Percentiles rank a stretch among this genome's conserved stretches.
Conservation (phyloP, 1,284 basidiomycete genomes). For the Apiotrichum sp. region DNA sequence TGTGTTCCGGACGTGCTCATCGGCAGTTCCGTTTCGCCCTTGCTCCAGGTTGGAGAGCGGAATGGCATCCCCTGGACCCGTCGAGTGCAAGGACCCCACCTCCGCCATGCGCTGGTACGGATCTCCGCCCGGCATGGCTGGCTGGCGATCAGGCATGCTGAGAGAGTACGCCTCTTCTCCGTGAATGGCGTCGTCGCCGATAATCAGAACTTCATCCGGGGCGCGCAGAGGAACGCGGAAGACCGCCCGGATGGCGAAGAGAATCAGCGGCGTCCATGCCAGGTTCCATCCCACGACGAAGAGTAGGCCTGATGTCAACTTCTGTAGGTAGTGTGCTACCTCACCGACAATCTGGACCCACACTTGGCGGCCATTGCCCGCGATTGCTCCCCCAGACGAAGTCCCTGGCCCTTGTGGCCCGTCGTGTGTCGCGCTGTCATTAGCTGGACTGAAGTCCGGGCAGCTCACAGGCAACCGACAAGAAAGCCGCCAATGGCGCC, state of each 20-base stretch:
- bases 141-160: constrained; percentile 4
- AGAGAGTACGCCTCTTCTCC: constrained; percentile 21
- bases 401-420: constrained; percentile 15
- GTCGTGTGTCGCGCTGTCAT: constrained; percentile 11
- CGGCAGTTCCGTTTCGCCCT: too few species aligned
- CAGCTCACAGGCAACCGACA: constrained; percentile 13
- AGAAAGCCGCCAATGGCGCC: constrained; percentile 15
- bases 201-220: constrained; percentile 8
- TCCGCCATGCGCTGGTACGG: background rate
- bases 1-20: too few species aligned
- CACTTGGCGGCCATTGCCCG: constrained; percentile 15
- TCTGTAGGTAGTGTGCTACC: too few species aligned
- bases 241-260: constrained; percentile 7
- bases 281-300: constrained; percentile 18
- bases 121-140: background rate
- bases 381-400: constrained; percentile 16
- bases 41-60: background rate
- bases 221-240: constrained; percentile 16
- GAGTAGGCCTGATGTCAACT: constrained; percentile 2
- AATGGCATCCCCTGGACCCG: background rate
- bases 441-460: background rate
- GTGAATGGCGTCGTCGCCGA: constrained; percentile 21
- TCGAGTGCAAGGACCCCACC: too few species aligned
- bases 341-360: constrained; percentile 19
- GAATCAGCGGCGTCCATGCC: constrained; percentile 7